phyloP scores from a whole-genome alignment of 2,329 filamentous ascomycete genomes.

The Aspergillus felis region DNA sequence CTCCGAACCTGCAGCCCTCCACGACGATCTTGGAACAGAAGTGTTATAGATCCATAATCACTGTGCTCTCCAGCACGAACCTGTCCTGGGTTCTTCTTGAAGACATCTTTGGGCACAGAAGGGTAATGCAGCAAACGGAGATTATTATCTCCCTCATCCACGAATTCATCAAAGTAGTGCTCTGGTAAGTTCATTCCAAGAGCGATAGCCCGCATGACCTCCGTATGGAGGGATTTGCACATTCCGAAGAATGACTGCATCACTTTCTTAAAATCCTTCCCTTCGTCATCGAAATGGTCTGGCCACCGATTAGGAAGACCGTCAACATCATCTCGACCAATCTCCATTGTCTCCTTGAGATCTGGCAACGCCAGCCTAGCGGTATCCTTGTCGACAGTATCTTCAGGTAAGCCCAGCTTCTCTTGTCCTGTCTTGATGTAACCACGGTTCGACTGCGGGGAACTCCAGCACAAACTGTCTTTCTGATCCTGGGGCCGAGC shows the following conservation, averaged over 20 bases:
- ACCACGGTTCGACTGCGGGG: constrained; percentile 67
- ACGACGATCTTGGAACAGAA: constrained; percentile 54
- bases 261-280: constrained; percentile 60
- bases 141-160: constrained; percentile 66
- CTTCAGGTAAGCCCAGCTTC: constrained; percentile 60
- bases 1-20: constrained; percentile 62
- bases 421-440: constrained; percentile 69
- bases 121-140: constrained; percentile 76
- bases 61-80: constrained; percentile 77
- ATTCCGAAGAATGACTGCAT: constrained; percentile 73
- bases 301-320: constrained; percentile 77
- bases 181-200: constrained; percentile 71
- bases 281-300: constrained; percentile 48
- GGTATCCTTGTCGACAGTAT: constrained; percentile 55
- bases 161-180: constrained; percentile 71
- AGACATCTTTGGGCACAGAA: constrained; percentile 60
- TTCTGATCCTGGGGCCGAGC: constrained; percentile 59
- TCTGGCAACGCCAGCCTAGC: constrained; percentile 51
- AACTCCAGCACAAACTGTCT: constrained; percentile 65
- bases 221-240: constrained; percentile 69
- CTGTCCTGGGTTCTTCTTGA: constrained; percentile 62
- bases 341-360: constrained; percentile 59
- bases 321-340: constrained; percentile 57
- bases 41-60: constrained; percentile 54
- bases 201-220: constrained; percentile 81